phyloP scores from a whole-genome alignment of 1,139 yeast genomes.

The Sugiyamaella neomexicana region DNA sequence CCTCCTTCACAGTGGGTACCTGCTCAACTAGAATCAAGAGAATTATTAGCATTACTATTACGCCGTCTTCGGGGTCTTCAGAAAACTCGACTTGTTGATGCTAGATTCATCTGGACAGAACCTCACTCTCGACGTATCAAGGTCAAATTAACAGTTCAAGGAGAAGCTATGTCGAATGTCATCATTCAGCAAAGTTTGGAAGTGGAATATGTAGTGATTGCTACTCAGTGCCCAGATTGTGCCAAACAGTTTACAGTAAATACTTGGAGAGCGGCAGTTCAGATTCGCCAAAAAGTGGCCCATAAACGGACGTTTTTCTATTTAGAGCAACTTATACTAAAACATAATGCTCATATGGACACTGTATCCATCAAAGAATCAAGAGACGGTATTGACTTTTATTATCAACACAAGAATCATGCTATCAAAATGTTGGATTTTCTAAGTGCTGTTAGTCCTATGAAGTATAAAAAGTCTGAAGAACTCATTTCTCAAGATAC shows the following conservation, averaged over 20 bases:
- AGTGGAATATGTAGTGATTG: conserved; percentile 89
- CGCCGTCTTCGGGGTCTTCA: conserved; percentile 85
- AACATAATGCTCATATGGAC: conserved; percentile 91
- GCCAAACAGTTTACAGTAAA: conserved; percentile 94
- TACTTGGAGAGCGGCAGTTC: conserved; percentile 97
- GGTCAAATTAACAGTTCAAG: conserved; percentile 90
- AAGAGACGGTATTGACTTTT: conserved; percentile 93
- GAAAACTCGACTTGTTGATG: conserved; percentile 88
- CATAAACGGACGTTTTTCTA: conserved; percentile 95
- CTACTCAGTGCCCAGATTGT: conserved; percentile 99
- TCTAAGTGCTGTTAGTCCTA: conserved; percentile 82
- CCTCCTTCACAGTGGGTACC: conserved; percentile 94
- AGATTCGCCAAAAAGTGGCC: conserved; percentile 94
- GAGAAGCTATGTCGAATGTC: conserved; percentile 91
- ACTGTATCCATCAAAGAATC: conserved; percentile 91
- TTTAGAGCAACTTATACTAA: conserved; percentile 90
- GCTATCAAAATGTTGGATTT: conserved; percentile 94
- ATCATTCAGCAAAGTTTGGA: conserved; percentile 94
- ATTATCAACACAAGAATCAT: conserved; percentile 82
- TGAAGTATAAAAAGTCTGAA: conserved; percentile 79
- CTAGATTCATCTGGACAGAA: conserved; percentile 97
- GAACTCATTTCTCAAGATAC: conserved; percentile 91
- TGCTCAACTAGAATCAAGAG: conserved; percentile 90
- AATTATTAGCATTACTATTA: conserved; percentile 83
- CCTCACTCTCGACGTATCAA: conserved; percentile 96